Conservation (phyloP, 1,139 yeast species). For the Diutina sp. region DNA sequence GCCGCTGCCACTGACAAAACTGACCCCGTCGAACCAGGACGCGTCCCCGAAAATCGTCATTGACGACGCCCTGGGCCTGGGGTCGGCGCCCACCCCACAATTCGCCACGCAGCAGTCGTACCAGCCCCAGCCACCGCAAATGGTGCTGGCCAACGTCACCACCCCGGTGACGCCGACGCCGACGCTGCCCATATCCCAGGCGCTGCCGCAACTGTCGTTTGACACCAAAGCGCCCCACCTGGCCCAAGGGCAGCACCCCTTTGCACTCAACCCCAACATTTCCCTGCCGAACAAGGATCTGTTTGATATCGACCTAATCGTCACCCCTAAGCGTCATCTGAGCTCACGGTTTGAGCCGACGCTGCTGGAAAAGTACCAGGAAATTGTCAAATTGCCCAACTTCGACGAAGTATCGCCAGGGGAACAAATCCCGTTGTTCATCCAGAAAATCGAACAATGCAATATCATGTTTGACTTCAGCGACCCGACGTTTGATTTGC, state of each 20-base stretch:
- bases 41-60: background rate
- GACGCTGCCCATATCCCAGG: constrained; percentile 14
- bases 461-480: constrained; percentile 86
- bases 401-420: constrained; percentile 87
- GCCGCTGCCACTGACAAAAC: background rate
- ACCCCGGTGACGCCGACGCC: constrained; percentile 22
- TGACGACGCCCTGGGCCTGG: background rate
- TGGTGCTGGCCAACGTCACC: constrained; percentile 7
- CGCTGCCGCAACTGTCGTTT: constrained; percentile 5
- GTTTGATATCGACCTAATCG: constrained; percentile 34
- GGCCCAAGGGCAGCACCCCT: constrained; percentile 4
- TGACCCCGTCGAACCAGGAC: background rate
- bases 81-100: background rate
- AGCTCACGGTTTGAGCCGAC: constrained; percentile 87
- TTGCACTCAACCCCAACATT: constrained; percentile 26
- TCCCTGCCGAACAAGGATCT: constrained; percentile 30
- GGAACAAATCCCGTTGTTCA: constrained; percentile 69
- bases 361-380: constrained; percentile 44
- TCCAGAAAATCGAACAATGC: constrained; percentile 89
- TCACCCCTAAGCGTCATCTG: constrained; percentile 82
- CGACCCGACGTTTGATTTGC: constrained; percentile 84
- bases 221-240: constrained; percentile 9
- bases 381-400: constrained; percentile 70
- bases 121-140: background rate
- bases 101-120: background rate